Percentiles rank a stretch among this genome's conserved stretches.
These are phyloP conservation scores for Aspergillus brunneoviolaceus DNA, from an alignment of 2,329 filamentous ascomycete genomes.

Conservation along the genomic window DNA sequence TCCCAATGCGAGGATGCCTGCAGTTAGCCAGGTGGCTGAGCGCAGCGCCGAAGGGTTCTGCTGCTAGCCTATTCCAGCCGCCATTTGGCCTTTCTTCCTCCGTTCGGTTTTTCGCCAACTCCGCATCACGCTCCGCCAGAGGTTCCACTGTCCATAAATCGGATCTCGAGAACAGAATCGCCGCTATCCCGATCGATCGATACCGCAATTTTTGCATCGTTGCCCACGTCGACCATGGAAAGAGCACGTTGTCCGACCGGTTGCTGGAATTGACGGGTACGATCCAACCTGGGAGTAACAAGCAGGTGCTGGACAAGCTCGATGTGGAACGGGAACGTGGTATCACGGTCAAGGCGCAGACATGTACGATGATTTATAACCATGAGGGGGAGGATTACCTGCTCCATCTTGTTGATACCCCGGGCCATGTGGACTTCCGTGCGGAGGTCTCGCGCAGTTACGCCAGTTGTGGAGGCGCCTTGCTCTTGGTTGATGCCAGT, in stretches of 20 bases:
- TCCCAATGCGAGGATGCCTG: conserved; percentile 50
- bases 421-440: conserved; percentile 95
- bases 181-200: conserved; percentile 52
- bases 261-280: conserved; percentile 92
- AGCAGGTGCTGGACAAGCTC: conserved; percentile 94
- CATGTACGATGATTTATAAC: conserved; percentile 95
- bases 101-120: conserved; percentile 33
- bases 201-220: conserved; percentile 97
- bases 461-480: conserved; percentile 88
- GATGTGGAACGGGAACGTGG: conserved; percentile 95
- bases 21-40: conserved; percentile 48
- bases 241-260: conserved; percentile 90
- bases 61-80: conserved; percentile 31
- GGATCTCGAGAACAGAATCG: conserved; percentile 60
- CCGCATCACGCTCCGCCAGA: conserved; percentile 25
- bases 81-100: conserved; percentile 25
- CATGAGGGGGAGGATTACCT: conserved; percentile 84
- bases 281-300: conserved; percentile 80
- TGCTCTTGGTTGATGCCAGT: conserved; percentile 91
- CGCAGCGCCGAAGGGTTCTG: conserved; percentile 37
- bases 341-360: conserved; percentile 98
- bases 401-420: conserved; percentile 92
- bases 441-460: conserved; percentile 96
- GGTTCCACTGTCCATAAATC: conserved; percentile 31
- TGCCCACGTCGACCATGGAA: conserved; percentile 97